phyloP scores from a whole-genome alignment of 2,329 filamentous ascomycete genomes.

The Fonsecaea nubica region DNA sequence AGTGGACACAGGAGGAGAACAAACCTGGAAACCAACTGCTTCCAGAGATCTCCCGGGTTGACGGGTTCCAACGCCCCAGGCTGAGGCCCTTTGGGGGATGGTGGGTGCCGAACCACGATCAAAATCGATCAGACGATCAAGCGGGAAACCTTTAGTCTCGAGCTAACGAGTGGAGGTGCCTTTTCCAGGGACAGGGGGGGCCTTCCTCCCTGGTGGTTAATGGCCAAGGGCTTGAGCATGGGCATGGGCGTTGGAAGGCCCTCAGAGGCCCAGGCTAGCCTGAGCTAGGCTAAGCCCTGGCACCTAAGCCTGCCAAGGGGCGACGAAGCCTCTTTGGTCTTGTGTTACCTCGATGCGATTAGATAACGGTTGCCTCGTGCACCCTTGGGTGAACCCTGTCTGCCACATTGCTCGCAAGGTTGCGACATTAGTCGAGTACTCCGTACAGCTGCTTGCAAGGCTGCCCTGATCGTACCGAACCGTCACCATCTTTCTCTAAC shows the following conservation, averaged over 20 bases:
- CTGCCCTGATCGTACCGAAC: not conserved
- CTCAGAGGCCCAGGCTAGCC: constrained; percentile 2
- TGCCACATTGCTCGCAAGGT: not conserved
- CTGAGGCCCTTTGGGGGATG: constrained; percentile 3
- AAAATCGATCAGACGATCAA: constrained; percentile 20
- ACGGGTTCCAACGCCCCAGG: not conserved
- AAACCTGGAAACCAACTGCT: not conserved
- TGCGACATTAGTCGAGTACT: not conserved
- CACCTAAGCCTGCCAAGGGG: not conserved
- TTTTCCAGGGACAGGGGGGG: not conserved
- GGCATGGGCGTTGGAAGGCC: not conserved
- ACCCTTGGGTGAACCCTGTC: not conserved
- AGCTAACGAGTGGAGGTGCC: constrained; percentile 12
- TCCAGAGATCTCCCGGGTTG: constrained; percentile 17
- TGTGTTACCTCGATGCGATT: constrained; percentile 6
- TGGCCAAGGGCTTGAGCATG: not conserved
- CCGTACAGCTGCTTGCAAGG: constrained; percentile 9
- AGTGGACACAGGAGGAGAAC: not conserved
- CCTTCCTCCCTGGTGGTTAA: not conserved
- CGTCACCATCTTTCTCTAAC: not conserved
- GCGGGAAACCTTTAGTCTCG: constrained; percentile 18
- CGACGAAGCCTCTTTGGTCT: constrained; percentile 1
- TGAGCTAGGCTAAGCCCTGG: not conserved
- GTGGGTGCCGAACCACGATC: constrained; percentile 21
- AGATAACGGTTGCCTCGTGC: constrained; percentile 4